Evolutionary conservation across 208 protist genomes (phyloP), one percentile per base, ranked within the genome.

Genomic region (Leishmania turanica): DNA sequence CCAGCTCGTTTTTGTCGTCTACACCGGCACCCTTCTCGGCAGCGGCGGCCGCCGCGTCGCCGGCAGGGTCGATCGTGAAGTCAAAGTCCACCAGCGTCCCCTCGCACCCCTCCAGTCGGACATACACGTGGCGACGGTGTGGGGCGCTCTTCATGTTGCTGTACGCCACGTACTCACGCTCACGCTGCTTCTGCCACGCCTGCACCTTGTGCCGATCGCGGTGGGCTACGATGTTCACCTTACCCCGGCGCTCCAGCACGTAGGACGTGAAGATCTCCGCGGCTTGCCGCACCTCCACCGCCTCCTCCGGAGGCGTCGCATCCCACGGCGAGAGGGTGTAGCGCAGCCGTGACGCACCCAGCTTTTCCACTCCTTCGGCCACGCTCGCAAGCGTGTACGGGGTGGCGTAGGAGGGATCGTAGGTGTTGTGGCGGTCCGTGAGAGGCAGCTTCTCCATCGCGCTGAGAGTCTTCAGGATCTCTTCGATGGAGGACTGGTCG

Each of bases 271-370:
- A 98, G 49, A 96, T 86, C 58, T 95, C 88, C 6, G 92, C 88
- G 11, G 92, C 90, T 79, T 95, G 92, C 37, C 89, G 85, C 56
- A 96, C 88, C 13, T 84, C 90, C 53, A 95, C 85, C 70, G 90
- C 85, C 64, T 96, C 91, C 83, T 92, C 92, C 40, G 93, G 95
- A 34, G 93, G 86, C 17, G 91, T 94, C 45, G 96, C 86, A 68
- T 97, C 93, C 90, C 92, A 97, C 69, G 95, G 95, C 1, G 86
- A 89, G 27, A 96, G 89, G 1, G 91, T 92, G 88, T 95, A 98
- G 77, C 88, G 90, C 74, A 98, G 89, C 27, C 88, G 88, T 54
- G 88, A 65, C 56, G 76, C 53, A 70, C 89, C 81, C 51, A 98
- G 87, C 84, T 89, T 87, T 49, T 62, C 69, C 24, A 97, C 66